These are phyloP conservation scores for Omphalea diandra DNA, from an alignment of 441 rosid genomes.

Conservation along the genomic window DNA sequence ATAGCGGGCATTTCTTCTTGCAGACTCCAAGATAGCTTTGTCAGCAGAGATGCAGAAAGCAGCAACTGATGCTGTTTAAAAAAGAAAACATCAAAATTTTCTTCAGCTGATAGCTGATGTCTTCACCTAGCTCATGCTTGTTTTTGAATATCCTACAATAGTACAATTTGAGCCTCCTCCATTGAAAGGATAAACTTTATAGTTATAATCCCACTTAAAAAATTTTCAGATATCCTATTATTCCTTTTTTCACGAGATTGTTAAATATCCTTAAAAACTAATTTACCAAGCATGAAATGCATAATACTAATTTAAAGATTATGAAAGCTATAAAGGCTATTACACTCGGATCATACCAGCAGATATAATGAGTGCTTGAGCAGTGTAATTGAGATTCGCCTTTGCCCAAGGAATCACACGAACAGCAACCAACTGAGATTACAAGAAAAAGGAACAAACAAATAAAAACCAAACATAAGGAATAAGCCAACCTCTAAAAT, in stretches of 20 bases:
- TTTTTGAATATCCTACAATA: background rate
- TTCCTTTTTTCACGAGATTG: too few species aligned
- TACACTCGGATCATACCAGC: slow-evolving; percentile 39
- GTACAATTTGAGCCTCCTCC: background rate
- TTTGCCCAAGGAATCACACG: slow-evolving; percentile 81
- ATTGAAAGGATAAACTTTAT: background rate
- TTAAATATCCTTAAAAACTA: background rate
- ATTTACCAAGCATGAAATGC: background rate
- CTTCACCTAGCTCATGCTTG: background rate
- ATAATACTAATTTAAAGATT: background rate
- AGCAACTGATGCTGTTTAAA: slow-evolving; percentile 52
- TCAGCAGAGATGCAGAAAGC: slow-evolving; percentile 65
- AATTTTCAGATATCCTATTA: background rate
- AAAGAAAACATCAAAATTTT: background rate
- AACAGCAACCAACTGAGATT: slow-evolving; percentile 51
- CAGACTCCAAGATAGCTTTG: slow-evolving; percentile 57
- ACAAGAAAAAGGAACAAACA: background rate
- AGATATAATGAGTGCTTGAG: slow-evolving; percentile 74
- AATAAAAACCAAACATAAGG: background rate
- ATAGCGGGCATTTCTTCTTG: slow-evolving; percentile 50
- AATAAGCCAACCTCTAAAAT: background rate
- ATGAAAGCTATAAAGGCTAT: background rate
- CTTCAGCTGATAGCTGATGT: background rate
- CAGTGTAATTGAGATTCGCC: slow-evolving; percentile 78
- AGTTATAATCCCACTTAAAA: background rate